Base-by-base conservation (phyloP, 768 basidiomycete species). In the Macrolepiota albuminosa region DNA sequence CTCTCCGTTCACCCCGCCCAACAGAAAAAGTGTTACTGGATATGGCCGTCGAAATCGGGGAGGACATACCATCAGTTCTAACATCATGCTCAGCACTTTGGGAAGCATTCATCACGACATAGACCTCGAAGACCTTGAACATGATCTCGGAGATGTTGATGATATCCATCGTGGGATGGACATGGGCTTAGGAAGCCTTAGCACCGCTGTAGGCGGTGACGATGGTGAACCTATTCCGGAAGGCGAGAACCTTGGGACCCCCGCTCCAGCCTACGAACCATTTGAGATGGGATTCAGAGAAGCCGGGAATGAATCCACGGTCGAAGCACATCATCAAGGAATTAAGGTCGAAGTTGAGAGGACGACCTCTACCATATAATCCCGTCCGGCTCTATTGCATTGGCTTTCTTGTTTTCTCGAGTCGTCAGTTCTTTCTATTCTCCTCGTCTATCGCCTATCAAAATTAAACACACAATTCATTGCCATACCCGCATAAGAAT, bases 341-440 rank as follows among this genome's bases (percentile, higher is more conserved):
- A 84, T 88, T 61, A 76, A 81, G 57, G 79, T 88, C 24, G 80
- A 87, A 60, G 78, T 88, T 18, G 85, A 88, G 69, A 85, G 83
- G 71, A 78, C 78, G 48, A 83, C 81, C 26, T 75, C 78, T 53
- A 79, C 77, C 54, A 76, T 83, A 68, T 84, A 70, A 71, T 61
- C 24, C n/a, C 47, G 42, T 55, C 29, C 16, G 29, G 56, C 21
- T 51, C 29, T n/a, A 40, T 39, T 37, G 43, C 55, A 59, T 57
- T 29, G 57, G 42, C 52, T 63, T 60, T 61, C 61, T 61, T 65
- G 64, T 56, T 63, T 66, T 62, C 34, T 4, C 42, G 42, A 37
- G 50, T 56, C 34, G 33, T 26, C 57, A 39, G 48, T 24, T 37
- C 46, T 18, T 52, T 29, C 40, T 39, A 58, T 47, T 34, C 40